Evolutionary conservation across 108 stramenopile species (phyloP).

Genomic region (Cyclotella cryptica): DNA sequence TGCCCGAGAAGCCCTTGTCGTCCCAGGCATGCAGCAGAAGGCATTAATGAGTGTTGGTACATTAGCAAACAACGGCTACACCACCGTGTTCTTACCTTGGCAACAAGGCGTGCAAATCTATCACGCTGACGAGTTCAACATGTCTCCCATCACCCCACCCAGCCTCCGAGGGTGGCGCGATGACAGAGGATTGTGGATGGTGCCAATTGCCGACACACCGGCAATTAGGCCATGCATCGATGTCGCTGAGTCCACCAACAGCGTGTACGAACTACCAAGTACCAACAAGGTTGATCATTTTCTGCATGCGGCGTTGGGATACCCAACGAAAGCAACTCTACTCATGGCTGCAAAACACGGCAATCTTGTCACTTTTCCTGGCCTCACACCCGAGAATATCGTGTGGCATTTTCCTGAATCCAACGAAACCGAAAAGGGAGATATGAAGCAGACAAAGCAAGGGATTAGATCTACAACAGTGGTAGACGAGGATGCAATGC

Average conservation of each 20-base stretch:
- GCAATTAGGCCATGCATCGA: not conserved
- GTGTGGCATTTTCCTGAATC: slow-evolving; percentile 22
- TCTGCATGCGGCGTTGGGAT: slow-evolving; percentile 24
- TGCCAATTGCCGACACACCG: not conserved
- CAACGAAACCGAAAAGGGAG: slow-evolving; percentile 23
- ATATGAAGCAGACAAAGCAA: slow-evolving; percentile 23
- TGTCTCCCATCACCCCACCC: not conserved
- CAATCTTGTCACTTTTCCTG: slow-evolving; percentile 22
- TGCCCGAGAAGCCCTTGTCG: slow-evolving; percentile 11
- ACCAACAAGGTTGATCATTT: slow-evolving; percentile 16
- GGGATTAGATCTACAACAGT: slow-evolving; percentile 28
- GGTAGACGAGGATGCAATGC: slow-evolving; percentile 3
- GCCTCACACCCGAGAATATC: slow-evolving; percentile 8
- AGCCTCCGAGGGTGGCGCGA: slow-evolving; percentile 9
- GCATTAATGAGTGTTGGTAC: slow-evolving; percentile 23
- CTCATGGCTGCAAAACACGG: slow-evolving; percentile 4
- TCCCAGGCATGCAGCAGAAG: slow-evolving; percentile 4
- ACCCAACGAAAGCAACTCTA: slow-evolving; percentile 21
- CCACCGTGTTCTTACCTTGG: slow-evolving; percentile 18
- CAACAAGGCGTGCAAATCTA: slow-evolving; percentile 18
- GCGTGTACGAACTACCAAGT: slow-evolving; percentile 1
- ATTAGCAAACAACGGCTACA: slow-evolving; percentile 13
- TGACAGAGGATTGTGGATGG: not conserved
- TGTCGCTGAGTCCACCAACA: not conserved
- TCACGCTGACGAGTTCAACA: not conserved